Evolutionary conservation across 768 basidiomycete genomes (phyloP), one percentile per base, ranked within the genome.

Genomic region (Chalciporus piperatus): DNA sequence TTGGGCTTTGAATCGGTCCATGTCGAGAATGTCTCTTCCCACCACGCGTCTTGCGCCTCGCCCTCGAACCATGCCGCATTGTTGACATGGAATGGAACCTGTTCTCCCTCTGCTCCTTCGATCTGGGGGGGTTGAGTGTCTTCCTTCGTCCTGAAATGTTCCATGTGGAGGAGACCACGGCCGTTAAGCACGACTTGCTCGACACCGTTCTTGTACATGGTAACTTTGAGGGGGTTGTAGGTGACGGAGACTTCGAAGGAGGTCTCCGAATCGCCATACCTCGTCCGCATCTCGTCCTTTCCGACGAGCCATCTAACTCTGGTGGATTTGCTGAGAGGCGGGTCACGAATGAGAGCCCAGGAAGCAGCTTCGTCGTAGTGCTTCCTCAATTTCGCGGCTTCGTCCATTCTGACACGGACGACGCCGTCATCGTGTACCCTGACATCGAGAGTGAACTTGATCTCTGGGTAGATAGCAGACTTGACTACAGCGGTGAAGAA

Each of bases 1-100:
- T 97, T 98, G 0, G 96, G 96, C 69, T 98, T 99, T 2, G 84
- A 77, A 66, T 99, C 97, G 0, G 85, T 92, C 87, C 92, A 95
- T 5, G 86, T 79, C 20, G 72, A 79, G 69, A 89, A 99, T 0
- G 74, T 80, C 70, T 99, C 97, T 53, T 95, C 91, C 87, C 92
- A 99, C 65, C 80, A 87, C 23, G 76, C 91, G 55, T 90, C 87
- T 61, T 96, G 89, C 16, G 72, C 71, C 11, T 89, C 85, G 12
- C 92, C 92, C 65, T 96, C 95, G 53, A 97, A 97, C 93, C 92
- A 98, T 9, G 81, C 79, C 1, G 72, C 70, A 42, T 74, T 63
- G 58, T 83, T 80, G 23, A 70, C 69, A 50, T 83, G 71, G 27
- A 89, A 58, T 2, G 82, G 80, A 3, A 68, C 72, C 62, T 89